These are phyloP conservation scores for Talaromyces sp. DNA, from an alignment of 2,329 filamentous ascomycete genomes.

Conservation along the genomic window DNA sequence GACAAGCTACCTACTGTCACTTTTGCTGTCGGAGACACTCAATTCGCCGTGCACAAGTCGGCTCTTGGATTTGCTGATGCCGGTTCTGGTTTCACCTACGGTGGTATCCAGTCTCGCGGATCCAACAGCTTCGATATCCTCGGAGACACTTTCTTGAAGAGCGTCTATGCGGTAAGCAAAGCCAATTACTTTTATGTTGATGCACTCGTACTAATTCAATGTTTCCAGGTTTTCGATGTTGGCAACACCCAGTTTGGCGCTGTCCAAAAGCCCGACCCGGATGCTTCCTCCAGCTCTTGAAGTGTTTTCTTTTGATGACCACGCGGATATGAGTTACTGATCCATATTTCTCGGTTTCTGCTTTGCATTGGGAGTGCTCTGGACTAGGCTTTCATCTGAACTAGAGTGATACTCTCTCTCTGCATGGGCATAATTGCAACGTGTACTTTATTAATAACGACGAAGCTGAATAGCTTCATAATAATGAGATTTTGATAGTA, in stretches of 20 bases:
- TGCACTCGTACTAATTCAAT: constrained; percentile 6
- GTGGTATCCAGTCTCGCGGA: constrained; percentile 60
- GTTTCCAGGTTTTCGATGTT: constrained; percentile 55
- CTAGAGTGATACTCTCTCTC: not conserved
- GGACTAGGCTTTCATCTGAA: not conserved
- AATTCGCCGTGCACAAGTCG: constrained; percentile 57
- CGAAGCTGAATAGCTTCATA: not conserved
- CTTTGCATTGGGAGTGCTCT: not conserved
- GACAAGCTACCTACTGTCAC: constrained; percentile 55
- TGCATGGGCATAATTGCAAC: not conserved
- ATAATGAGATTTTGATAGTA: not conserved
- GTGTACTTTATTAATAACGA: not conserved
- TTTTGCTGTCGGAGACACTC: constrained; percentile 57
- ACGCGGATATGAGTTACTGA: not conserved
- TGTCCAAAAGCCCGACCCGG: constrained; percentile 40
- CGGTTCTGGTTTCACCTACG: constrained; percentile 53
- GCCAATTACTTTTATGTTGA: constrained; percentile 9
- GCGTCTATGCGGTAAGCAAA: constrained; percentile 55
- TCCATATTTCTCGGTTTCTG: not conserved
- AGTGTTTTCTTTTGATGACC: not conserved
- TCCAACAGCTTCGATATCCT: constrained; percentile 56
- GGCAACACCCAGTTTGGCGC: constrained; percentile 55
- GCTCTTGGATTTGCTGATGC: constrained; percentile 55
- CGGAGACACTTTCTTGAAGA: constrained; percentile 60
- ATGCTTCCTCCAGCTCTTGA: constrained; percentile 4